A percentile compares a stretch with the other conserved stretches of the same genome.
phyloP scores from a whole-genome alignment of 2,329 filamentous ascomycete genomes.

The Ophioceras dolichostomum region DNA sequence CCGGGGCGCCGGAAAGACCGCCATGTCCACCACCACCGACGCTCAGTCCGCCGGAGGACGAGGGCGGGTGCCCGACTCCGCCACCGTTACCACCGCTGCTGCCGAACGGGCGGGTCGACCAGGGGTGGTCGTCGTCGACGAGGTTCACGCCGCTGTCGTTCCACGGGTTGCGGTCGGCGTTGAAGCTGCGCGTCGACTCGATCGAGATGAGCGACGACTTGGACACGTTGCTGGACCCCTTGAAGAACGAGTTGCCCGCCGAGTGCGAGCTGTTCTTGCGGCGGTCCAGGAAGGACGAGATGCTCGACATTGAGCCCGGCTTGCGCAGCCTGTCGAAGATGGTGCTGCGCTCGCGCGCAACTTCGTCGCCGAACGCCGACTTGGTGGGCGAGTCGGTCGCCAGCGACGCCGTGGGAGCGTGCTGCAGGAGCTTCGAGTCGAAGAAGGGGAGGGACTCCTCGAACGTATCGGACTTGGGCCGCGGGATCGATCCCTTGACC shows the following conservation, averaged over 20 bases:
- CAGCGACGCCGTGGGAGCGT: conserved; percentile 62
- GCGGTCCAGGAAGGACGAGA: conserved; percentile 89
- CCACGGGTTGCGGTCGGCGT: conserved; percentile 92
- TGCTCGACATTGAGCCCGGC: conserved; percentile 85
- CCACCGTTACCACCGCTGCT: conserved; percentile 32
- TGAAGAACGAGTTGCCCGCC: conserved; percentile 75
- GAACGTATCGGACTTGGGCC: conserved; percentile 98
- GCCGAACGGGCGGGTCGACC: conserved; percentile 49
- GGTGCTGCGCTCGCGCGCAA: conserved; percentile 63
- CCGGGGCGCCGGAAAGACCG: too few species aligned
- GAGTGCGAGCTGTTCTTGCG: conserved; percentile 90
- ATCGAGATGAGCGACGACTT: conserved; percentile 94
- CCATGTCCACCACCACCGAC: too few species aligned
- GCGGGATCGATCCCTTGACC: conserved; percentile 87
- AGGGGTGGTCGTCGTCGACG: conserved; percentile 69
- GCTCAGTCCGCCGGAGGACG: too few species aligned
- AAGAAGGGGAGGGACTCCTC: conserved; percentile 96
- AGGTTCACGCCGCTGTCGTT: conserved; percentile 96
- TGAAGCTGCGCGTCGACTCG: conserved; percentile 83
- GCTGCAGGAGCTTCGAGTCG: conserved; percentile 90
- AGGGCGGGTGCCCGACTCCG: too few species aligned
- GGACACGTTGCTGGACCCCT: conserved; percentile 79
- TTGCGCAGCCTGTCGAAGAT: conserved; percentile 92
- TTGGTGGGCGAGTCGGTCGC: conserved; percentile 83
- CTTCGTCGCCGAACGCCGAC: conserved; percentile 69